Evolutionary conservation across 2,329 filamentous ascomycete species (phyloP), one percentile per base, ranked within the genome.

Genomic region (Penicillium glabrum): DNA sequence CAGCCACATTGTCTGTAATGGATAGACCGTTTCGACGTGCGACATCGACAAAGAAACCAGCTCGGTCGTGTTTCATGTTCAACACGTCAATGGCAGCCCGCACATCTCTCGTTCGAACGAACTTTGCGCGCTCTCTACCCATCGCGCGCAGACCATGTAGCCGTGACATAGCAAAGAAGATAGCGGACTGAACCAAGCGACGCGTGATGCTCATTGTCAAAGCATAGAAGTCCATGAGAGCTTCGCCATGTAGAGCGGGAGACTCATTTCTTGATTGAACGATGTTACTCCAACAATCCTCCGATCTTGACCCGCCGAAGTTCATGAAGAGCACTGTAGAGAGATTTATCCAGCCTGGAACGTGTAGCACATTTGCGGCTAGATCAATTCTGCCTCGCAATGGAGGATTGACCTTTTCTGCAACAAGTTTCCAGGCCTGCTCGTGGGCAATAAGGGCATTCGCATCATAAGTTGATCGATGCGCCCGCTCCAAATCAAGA

Each of bases 251-350:
- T 23, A 96, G 84, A 0, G 88, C 85, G 0, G 92, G 92, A 3
- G 78, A 78, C 54, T 84, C 80, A 3, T 67, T 67, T 51, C 72
- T 71, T 27, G 82, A 80, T 21, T 82, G 80, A 8, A 89, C 65
- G 33, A 63, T 39, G 39, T 78, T 79, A 33, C 77, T 78, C 90
- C 90, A 96, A 68, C 90, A 92, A 54, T 84, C 81, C 53, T 86
- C 83, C 13, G 80, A 75, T 43, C 83, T 77, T 2, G 78, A 71
- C 13, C 82, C 81, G 58, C 77, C 78, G 23, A 76, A 65, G 58
- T 93, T 93, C 90, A 96, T 93, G 69, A 93, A 95, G 1, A 93
- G 65, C 1, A 79, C 78, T 46, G 83, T 79, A 0, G 89, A 87
- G 4, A 95, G 77, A 5, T 75, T 72, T 4, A 93, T 73, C 85